Evolutionary conservation across 83 land plant species (phyloP).

Genomic region (Diphasiastrum complanatum): DNA sequence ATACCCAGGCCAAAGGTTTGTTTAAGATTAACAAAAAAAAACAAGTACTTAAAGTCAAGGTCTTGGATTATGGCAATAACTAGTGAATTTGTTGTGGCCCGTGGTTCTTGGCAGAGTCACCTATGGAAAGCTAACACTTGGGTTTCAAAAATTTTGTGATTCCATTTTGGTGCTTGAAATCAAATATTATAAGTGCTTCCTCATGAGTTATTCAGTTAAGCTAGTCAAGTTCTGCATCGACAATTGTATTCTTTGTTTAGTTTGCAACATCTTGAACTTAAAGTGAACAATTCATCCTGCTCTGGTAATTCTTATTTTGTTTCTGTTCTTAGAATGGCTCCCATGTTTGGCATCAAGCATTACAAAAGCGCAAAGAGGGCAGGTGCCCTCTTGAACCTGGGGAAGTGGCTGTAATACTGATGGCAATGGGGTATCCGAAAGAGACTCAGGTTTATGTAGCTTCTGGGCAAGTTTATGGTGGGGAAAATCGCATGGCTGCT

Average conservation of each 20-base stretch:
- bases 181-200: too few relatives aligned
- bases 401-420: conserved; percentile 80
- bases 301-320: background rate
- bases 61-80: too few relatives aligned
- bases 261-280: background rate
- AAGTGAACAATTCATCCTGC: background rate
- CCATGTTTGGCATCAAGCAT: conserved; percentile 77
- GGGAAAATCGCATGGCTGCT: conserved; percentile 87
- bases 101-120: too few relatives aligned
- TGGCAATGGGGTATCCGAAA: conserved; percentile 89
- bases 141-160: too few relatives aligned
- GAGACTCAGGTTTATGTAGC: conserved; percentile 93
- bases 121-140: too few relatives aligned
- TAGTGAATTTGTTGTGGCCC: too few relatives aligned
- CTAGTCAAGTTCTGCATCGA: too few relatives aligned
- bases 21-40: too few relatives aligned
- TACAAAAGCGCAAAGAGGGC: conserved; percentile 80
- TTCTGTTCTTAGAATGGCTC: conserved; percentile 71
- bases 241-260: background rate
- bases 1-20: too few relatives aligned
- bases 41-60: too few relatives aligned
- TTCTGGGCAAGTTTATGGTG: conserved; percentile 92
- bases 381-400: conserved; percentile 87
- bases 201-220: too few relatives aligned
- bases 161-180: too few relatives aligned